A percentile compares a stretch with the other conserved stretches of the same genome.
Conservation (phyloP, 2,329 filamentous ascomycete species). For the Fusarium beomiforme region DNA sequence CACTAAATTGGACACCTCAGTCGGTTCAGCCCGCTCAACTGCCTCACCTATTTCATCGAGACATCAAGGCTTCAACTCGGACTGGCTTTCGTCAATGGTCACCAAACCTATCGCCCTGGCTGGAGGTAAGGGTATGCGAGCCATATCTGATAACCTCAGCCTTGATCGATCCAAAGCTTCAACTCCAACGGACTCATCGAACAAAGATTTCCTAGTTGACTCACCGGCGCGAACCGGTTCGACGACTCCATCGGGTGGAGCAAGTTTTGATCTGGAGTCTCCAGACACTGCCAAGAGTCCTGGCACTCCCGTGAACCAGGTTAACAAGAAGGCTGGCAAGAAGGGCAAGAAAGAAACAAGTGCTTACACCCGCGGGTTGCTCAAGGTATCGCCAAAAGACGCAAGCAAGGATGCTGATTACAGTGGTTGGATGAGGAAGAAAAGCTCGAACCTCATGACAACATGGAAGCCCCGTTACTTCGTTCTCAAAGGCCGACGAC, state of each 20-base stretch:
- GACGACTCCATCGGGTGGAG: conserved; percentile 70
- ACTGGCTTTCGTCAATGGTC: conserved; percentile 64
- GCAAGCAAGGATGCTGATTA: conserved; percentile 91
- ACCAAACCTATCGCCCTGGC: conserved; percentile 61
- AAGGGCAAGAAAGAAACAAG: conserved; percentile 95
- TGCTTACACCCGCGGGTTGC: conserved; percentile 87
- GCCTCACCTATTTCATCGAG: conserved; percentile 58
- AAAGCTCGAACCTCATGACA: conserved; percentile 93
- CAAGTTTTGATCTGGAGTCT: conserved; percentile 83
- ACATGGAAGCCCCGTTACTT: conserved; percentile 99
- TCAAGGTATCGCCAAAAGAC: conserved; percentile 82
- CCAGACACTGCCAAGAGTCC: conserved; percentile 70
- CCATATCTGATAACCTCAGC: conserved; percentile 81
- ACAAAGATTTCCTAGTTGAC: conserved; percentile 50
- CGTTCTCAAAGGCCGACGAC: conserved; percentile 86
- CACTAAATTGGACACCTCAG: conserved; percentile 66
- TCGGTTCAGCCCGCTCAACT: conserved; percentile 51
- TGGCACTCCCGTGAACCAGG: conserved; percentile 58
- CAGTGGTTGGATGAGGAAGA: conserved; percentile 99
- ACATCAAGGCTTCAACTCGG: conserved; percentile 58
- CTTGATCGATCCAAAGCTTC: conserved; percentile 64
- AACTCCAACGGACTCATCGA: conserved; percentile 59
- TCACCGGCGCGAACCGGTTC: conserved; percentile 77
- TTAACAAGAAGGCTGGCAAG: conserved; percentile 64
- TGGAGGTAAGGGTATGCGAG: conserved; percentile 76